phyloP scores from a whole-genome alignment of 768 basidiomycete genomes.

The Leucocoprinus birnbaumii region DNA sequence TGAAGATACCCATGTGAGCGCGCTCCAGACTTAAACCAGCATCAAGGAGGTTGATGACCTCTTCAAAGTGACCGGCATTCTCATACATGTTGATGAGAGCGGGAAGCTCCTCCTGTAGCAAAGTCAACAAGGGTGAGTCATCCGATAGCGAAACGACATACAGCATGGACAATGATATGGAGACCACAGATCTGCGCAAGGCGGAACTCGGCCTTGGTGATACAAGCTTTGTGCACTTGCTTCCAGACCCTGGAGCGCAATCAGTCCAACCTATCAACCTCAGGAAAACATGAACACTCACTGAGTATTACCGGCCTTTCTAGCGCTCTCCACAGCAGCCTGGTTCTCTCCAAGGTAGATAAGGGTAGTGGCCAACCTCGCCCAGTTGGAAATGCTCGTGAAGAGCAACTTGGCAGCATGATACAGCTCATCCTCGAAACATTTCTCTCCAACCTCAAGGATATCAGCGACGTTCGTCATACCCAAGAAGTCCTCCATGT shows the following conservation, averaged over 20 bases:
- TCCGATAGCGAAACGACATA: conserved; percentile 25
- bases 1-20: conserved; percentile 99
- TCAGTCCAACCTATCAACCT: conserved; percentile 11
- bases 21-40: conserved; percentile 95
- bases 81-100: conserved; percentile 83
- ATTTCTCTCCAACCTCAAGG: conserved; percentile 97
- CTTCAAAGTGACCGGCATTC: conserved; percentile 89
- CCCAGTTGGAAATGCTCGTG: conserved; percentile 98
- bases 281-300: conserved; percentile 33
- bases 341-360: conserved; percentile 99
- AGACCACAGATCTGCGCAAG: conserved; percentile 93
- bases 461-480: conserved; percentile 99
- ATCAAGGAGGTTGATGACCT: conserved; percentile 87
- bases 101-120: conserved; percentile 68
- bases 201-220: conserved; percentile 96
- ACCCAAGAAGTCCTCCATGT: conserved; percentile 98
- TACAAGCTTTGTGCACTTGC: conserved; percentile 97
- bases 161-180: conserved; percentile 93
- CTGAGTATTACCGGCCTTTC: conserved; percentile 99
- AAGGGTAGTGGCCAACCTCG: conserved; percentile 93
- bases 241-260: conserved; percentile 84
- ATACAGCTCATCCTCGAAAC: conserved; percentile 97
- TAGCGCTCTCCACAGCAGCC: conserved; percentile 96
- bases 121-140: conserved; percentile 17
- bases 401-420: conserved; percentile 96